A percentile compares a stretch with the other conserved stretches of the same genome.
Evolutionary conservation across 257 asterid species (phyloP).

Genomic region (Vinca minor): DNA sequence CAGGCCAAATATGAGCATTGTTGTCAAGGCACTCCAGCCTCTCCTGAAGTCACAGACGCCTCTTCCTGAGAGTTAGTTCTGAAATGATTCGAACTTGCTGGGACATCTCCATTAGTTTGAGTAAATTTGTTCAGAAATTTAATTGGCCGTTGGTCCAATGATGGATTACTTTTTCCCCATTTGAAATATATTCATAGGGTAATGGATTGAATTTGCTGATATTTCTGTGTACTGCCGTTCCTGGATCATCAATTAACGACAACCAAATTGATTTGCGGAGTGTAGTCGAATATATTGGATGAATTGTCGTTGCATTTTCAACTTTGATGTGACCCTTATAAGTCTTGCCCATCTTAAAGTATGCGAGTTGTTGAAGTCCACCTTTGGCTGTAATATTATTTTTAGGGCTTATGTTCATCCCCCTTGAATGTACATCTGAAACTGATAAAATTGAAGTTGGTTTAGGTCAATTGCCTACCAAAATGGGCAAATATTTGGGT

Average conservation of each 20-base stretch:
- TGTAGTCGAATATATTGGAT: neutral
- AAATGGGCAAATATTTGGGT: no score
- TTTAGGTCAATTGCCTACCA: no score
- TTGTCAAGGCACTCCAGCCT: constrained; percentile 84
- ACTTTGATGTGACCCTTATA: no score
- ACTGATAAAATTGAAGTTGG: no score
- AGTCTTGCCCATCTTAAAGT: no score
- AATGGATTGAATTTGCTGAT: neutral
- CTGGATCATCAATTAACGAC: neutral
- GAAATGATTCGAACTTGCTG: neutral
- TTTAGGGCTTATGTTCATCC: no score
- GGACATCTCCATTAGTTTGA: neutral
- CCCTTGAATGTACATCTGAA: no score
- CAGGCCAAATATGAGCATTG: constrained; percentile 89
- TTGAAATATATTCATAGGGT: neutral
- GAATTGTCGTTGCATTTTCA: neutral
- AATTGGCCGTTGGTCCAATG: neutral
- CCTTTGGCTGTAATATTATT: no score
- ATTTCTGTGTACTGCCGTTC: neutral
- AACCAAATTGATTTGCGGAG: neutral
- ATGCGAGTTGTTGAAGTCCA: no score
- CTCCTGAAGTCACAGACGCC: constrained; percentile 54
- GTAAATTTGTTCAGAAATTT: neutral
- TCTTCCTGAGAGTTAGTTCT: constrained; percentile 34
- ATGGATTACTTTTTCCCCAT: neutral